Conservation (phyloP, 2,329 filamentous ascomycete genomes). For the Blastomyces percursus region DNA sequence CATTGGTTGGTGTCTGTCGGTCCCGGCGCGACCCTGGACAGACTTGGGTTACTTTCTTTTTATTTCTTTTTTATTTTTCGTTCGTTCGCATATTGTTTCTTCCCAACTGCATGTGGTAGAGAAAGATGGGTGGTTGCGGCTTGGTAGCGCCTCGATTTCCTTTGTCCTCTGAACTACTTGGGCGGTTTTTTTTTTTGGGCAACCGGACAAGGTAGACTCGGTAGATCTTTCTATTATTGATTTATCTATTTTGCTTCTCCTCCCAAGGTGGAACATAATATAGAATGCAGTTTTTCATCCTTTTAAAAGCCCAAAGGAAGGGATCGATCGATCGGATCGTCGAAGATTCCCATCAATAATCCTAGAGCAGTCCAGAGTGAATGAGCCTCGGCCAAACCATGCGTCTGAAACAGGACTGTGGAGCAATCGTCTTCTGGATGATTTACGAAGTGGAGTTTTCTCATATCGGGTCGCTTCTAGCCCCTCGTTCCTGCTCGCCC, state of each 20-base stretch:
- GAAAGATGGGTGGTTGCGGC: neutral
- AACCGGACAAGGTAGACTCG: neutral
- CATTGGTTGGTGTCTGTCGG: neutral
- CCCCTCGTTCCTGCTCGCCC: neutral
- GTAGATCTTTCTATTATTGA: neutral
- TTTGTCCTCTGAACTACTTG: neutral
- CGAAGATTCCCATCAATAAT: neutral
- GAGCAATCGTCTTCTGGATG: neutral
- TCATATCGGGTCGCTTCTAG: neutral
- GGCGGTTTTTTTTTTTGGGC: neutral
- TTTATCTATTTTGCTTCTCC: neutral
- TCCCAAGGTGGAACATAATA: neutral
- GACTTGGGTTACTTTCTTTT: neutral
- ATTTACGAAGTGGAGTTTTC: neutral
- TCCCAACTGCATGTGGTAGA: neutral
- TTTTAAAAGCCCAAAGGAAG: neutral
- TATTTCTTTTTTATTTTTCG: too few species aligned
- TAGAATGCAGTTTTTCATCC: neutral
- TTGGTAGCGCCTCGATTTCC: neutral
- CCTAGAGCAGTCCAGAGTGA: too few species aligned
- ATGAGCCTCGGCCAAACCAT: neutral
- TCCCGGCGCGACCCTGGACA: neutral
- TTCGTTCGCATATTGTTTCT: neutral
- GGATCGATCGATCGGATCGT: neutral
- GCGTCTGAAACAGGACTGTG: neutral